A percentile compares a stretch with the other conserved stretches of the same genome.
phyloP scores from a whole-genome alignment of 176 grass and related monocot species.

The Musa itinerans region DNA sequence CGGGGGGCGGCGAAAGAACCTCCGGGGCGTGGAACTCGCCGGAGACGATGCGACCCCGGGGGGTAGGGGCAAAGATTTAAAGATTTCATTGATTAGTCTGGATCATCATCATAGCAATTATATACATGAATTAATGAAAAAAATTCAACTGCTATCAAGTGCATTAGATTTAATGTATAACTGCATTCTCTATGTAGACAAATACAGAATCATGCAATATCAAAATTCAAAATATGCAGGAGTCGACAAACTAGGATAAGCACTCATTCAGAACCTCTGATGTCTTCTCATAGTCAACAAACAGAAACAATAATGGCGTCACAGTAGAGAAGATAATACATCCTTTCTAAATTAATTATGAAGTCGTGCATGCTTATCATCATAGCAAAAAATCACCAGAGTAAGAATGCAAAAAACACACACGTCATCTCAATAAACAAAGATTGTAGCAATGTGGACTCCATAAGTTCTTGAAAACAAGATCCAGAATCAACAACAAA shows the following conservation, averaged over 20 bases:
- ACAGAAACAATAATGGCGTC: neutral
- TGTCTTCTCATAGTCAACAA: neutral
- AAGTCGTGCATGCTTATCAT: neutral
- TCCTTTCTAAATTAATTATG: neutral
- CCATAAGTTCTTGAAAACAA: neutral
- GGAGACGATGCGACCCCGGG: slow-evolving; percentile 75
- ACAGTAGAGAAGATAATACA: neutral
- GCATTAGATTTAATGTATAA: neutral
- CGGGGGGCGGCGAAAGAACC: slow-evolving; percentile 79
- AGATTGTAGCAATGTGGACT: neutral
- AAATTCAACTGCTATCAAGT: neutral
- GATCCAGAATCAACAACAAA: neutral
- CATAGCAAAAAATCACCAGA: neutral
- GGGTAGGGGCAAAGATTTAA: slow-evolving; percentile 17
- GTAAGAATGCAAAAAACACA: neutral
- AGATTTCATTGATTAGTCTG: too few relatives aligned
- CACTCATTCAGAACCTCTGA: neutral
- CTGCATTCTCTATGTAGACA: neutral
- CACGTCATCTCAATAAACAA: neutral
- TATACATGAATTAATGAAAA: too few relatives aligned
- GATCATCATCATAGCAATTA: too few relatives aligned
- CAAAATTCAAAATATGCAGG: neutral
- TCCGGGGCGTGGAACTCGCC: slow-evolving; percentile 52
- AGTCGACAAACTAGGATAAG: neutral
- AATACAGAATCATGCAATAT: too few relatives aligned